Conservation (phyloP, 2,329 filamentous ascomycete genomes). For the Talaromyces sp. region DNA sequence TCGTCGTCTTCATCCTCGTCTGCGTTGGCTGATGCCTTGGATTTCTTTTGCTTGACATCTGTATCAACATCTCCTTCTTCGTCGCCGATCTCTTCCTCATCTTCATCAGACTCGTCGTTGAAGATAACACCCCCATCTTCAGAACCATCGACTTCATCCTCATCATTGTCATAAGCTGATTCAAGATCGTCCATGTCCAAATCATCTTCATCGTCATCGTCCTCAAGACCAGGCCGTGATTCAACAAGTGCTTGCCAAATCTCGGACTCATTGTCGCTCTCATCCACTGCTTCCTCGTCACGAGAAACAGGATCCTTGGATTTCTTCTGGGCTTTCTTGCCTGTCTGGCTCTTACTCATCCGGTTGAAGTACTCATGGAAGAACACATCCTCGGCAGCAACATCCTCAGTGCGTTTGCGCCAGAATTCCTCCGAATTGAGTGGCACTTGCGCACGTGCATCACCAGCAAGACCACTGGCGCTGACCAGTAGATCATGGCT, state of each 20-base stretch:
- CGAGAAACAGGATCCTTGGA: slow-evolving; percentile 40
- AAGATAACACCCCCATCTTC: slow-evolving; percentile 46
- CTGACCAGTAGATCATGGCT: slow-evolving; percentile 60
- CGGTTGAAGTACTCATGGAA: slow-evolving; percentile 96
- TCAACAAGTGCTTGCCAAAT: slow-evolving; percentile 90
- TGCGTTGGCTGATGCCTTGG: neutral
- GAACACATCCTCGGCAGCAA: slow-evolving; percentile 90
- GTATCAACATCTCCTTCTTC: slow-evolving; percentile 27
- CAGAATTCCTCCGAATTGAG: slow-evolving; percentile 90
- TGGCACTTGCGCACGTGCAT: slow-evolving; percentile 59
- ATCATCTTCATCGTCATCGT: slow-evolving; percentile 55
- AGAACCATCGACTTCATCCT: slow-evolving; percentile 37
- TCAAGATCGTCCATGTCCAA: slow-evolving; percentile 56
- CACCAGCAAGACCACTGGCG: slow-evolving; percentile 38
- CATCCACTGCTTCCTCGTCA: slow-evolving; percentile 44
- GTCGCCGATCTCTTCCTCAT: slow-evolving; percentile 38
- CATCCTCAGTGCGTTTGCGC: slow-evolving; percentile 82
- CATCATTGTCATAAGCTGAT: slow-evolving; percentile 50
- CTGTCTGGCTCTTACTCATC: slow-evolving; percentile 61
- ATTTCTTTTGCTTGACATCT: slow-evolving; percentile 21
- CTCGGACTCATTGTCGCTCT: slow-evolving; percentile 68
- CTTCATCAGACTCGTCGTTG: slow-evolving; percentile 47
- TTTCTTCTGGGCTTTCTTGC: slow-evolving; percentile 56
- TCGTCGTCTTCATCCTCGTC: slow-evolving; percentile 39
- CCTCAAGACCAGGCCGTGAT: slow-evolving; percentile 73